Evolutionary conservation across 2,329 filamentous ascomycete genomes (phyloP).

Genomic region (Macrophomina phaseolina): DNA sequence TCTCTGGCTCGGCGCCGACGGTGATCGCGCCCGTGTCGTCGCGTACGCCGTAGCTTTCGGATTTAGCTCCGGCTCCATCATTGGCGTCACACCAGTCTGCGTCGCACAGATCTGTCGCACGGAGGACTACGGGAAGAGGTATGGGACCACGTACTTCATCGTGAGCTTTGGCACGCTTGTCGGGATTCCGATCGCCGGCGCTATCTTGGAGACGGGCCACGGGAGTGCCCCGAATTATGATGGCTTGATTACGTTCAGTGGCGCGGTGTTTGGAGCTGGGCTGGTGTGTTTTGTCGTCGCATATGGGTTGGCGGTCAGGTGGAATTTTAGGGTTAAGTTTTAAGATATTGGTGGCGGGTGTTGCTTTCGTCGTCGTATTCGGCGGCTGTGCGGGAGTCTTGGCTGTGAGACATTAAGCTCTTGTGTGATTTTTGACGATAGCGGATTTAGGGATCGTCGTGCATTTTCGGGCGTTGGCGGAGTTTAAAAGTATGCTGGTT

Average conservation of each 20-base stretch:
- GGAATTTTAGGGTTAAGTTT: conserved; percentile 28
- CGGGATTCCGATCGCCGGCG: conserved; percentile 68
- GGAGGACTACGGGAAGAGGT: conserved; percentile 61
- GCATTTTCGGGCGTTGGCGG: too few relatives aligned
- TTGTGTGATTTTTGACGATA: too few relatives aligned
- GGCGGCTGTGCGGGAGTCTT: too few relatives aligned
- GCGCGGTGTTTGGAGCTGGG: conserved; percentile 32
- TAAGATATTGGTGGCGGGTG: neutral
- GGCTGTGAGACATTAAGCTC: too few relatives aligned
- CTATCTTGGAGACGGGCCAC: conserved; percentile 29
- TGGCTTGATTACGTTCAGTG: conserved; percentile 34
- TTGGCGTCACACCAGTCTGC: conserved; percentile 65
- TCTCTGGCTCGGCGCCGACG: conserved; percentile 56
- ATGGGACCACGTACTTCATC: conserved; percentile 65
- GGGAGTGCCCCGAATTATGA: conserved; percentile 28
- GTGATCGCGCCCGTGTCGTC: conserved; percentile 43
- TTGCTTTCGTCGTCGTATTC: too few relatives aligned
- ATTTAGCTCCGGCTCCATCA: conserved; percentile 69
- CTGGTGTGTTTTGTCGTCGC: conserved; percentile 31
- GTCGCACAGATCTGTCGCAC: conserved; percentile 70
- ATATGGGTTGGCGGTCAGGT: conserved; percentile 31
- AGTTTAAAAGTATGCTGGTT: too few relatives aligned
- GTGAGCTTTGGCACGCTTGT: conserved; percentile 67
- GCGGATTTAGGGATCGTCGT: too few relatives aligned
- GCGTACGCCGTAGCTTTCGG: conserved; percentile 52